Percentiles rank a stretch among this genome's conserved stretches.
Conservation (phyloP, 2,329 filamentous ascomycete species). For the Uncinocarpus reesii region DNA sequence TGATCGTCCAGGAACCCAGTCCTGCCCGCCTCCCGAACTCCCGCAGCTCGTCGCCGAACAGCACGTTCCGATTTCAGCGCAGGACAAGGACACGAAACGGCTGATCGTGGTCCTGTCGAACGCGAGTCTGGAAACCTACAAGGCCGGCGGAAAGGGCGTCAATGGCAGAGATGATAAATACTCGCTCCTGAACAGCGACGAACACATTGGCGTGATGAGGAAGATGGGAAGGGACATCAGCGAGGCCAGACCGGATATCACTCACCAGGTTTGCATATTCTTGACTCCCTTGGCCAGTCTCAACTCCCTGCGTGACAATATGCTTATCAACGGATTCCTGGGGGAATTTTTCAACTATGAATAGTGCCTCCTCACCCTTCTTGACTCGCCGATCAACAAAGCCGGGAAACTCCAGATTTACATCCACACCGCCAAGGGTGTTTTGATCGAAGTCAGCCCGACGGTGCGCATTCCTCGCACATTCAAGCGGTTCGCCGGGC, state of each 20-base stretch:
- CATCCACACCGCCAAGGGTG: slow-evolving; percentile 94
- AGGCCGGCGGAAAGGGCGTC: slow-evolving; percentile 41
- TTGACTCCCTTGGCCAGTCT: slow-evolving; percentile 9
- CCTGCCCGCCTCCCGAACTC: slow-evolving; percentile 79
- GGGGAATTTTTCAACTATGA: slow-evolving; percentile 10
- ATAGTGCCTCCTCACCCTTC: slow-evolving; percentile 89
- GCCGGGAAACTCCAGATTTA: slow-evolving; percentile 95
- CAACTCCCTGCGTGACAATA: too few species aligned
- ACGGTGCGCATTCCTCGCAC: slow-evolving; percentile 94
- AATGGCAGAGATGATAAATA: slow-evolving; percentile 75
- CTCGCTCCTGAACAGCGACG: slow-evolving; percentile 93
- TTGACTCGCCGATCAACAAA: slow-evolving; percentile 98
- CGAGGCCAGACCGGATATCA: slow-evolving; percentile 94
- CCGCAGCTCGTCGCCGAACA: slow-evolving; percentile 92
- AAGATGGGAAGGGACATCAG: slow-evolving; percentile 99
- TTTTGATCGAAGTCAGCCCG: slow-evolving; percentile 96
- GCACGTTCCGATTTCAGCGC: slow-evolving; percentile 67
- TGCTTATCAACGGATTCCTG: slow-evolving; percentile 19
- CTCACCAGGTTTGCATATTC: slow-evolving; percentile 69
- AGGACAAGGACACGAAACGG: slow-evolving; percentile 81
- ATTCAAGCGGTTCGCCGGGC: slow-evolving; percentile 95
- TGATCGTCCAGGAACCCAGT: slow-evolving; percentile 64
- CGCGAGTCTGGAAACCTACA: slow-evolving; percentile 95
- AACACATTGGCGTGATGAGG: slow-evolving; percentile 97
- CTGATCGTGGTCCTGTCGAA: slow-evolving; percentile 95